Evolutionary conservation across 352 stramenopile species (phyloP), one percentile per base, ranked within the genome.

Genomic region (Phytophthora vignae): DNA sequence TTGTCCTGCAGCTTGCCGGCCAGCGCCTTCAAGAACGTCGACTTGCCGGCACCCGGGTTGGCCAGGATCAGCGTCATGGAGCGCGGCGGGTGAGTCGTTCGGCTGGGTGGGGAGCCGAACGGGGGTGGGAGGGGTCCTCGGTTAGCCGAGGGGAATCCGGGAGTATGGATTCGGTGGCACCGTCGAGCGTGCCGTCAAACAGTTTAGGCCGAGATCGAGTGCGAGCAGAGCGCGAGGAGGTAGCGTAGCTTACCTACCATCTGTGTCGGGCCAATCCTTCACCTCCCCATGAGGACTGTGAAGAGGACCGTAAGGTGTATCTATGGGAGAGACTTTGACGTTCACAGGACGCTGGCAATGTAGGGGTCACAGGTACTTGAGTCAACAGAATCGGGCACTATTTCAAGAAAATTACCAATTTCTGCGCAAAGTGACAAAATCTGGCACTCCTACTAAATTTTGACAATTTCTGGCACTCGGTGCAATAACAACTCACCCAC

Each of bases 11-110:
- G 78, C 65, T 93, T 94, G 17, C 87, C 85, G 9, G 85, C 82
- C 49, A 82, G 21, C 7, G 70, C 69, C 50, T 86, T 92, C 9
- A 95, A 79, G 69, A 91, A 98, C 49, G 94, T 80, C 38, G 84
- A 79, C 56, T 87, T 90, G 19, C 79, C 79, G 0, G 82, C 79
- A 0, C 85, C 85, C 0, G 85, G 87, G 38, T 90, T 93, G 2
- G 85, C 87, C 27, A 78, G 42, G 14, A 78, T 70, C 2, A 77
- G 42, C 14, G 70, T 77, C 46, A 66, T 49, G 64, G 48, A 77
- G 69, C 2, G 42, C 42, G 42, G 42, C 42, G 42, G 42, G 36
- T 50, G 42, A 3, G 42, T 19, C 42, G 42, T 50, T 50, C 42
- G 42, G 42, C 42, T 50, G 42, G 42, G 42, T 10, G 15, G 42